Base-by-base conservation (phyloP, 139 green algal genomes). In the Spirogloea muscicola region DNA sequence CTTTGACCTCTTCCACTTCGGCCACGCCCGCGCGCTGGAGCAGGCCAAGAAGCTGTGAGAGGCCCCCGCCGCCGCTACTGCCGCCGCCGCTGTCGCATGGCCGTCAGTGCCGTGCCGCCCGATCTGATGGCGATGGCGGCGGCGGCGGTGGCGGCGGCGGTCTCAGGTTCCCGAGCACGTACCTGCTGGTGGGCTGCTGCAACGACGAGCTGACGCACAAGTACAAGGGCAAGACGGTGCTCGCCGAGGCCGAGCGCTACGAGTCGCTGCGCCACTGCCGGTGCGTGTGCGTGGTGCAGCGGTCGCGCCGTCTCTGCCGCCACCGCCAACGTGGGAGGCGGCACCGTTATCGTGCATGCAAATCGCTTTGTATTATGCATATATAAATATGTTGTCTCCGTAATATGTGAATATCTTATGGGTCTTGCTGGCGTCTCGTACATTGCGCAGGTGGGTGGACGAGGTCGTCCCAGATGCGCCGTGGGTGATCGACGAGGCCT, bases 1-100 rank as follows among this genome's bases (percentile, higher is more conserved):
- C 57, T 96, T 93, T 40, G 91, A 96, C 69, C 72, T 96, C 33
- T 96, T 96, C 58, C 91, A 96, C 74, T 94, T 95, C 80, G 91
- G 91, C 0, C 91, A 96, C 49, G 91, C 91, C 0, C 68, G 85
- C n/a, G 88, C 91, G 1, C 73, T 96, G 55, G 91, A 96, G 82
- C 91, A 96, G 72, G 91, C 91, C 3, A 96, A 96, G 72, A 90
- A 93, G 52, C 67, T 89, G 88, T 92, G 66, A 83, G n/a, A n/a
- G n/a, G n/a, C n/a, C n/a, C n/a, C n/a, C n/a, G n/a, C n/a, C n/a
- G n/a, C n/a, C n/a, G n/a, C n/a, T n/a, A n/a, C n/a, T n/a, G n/a
- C n/a, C n/a, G n/a, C n/a, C n/a, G n/a, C n/a, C n/a, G n/a, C n/a
- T n/a, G n/a, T n/a, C n/a, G n/a, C n/a, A n/a, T n/a, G n/a, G n/a